phyloP scores from a whole-genome alignment of 2,329 filamentous ascomycete species.

The Claviceps africana region DNA sequence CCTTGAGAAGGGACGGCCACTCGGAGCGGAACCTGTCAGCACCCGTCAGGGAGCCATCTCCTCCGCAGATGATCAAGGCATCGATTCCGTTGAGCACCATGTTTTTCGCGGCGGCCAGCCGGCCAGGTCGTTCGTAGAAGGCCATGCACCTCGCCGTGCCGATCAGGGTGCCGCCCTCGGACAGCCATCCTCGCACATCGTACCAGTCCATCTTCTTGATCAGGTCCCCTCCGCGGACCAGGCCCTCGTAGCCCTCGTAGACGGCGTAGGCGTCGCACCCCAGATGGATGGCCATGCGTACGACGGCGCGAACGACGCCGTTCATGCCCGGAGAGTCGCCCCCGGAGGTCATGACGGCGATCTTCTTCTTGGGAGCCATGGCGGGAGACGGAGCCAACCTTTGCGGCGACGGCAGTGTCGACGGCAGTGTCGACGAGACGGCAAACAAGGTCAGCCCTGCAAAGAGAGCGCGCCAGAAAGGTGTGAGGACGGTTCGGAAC shows the following conservation, averaged over 20 bases:
- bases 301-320: constrained; percentile 74
- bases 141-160: constrained; percentile 86
- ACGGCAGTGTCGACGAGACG: constrained; percentile 5
- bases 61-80: constrained; percentile 90
- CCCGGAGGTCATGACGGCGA: constrained; percentile 88
- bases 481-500: constrained; percentile 15
- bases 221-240: constrained; percentile 77
- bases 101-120: constrained; percentile 80
- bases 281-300: constrained; percentile 80
- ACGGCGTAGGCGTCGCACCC: constrained; percentile 67
- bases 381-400: constrained; percentile 7
- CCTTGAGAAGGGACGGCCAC: constrained; percentile 77
- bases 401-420: constrained; percentile 6
- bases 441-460: constrained; percentile 6
- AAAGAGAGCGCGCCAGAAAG: constrained; percentile 14
- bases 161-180: constrained; percentile 88
- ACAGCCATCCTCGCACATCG: constrained; percentile 86
- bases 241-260: constrained; percentile 91
- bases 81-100: constrained; percentile 88
- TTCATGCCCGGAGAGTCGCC: constrained; percentile 95
- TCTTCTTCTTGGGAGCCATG: constrained; percentile 47
- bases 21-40: constrained; percentile 86
- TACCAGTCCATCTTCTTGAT: constrained; percentile 85
- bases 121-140: constrained; percentile 79
- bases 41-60: constrained; percentile 90